Conservation (phyloP, 2,329 filamentous ascomycete genomes). For the Colletotrichum sp. region DNA sequence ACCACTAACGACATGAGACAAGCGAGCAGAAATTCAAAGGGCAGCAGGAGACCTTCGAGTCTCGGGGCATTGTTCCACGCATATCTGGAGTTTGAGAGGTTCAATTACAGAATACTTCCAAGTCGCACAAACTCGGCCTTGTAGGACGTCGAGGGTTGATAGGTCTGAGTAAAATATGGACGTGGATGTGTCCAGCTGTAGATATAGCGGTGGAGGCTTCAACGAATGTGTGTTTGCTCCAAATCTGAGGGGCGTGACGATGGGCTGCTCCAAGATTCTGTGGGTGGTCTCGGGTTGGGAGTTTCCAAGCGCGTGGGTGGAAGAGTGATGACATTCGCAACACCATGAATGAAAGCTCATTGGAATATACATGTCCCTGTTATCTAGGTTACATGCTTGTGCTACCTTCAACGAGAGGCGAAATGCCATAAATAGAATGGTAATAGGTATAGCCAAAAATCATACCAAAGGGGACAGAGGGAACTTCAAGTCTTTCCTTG, state of each 20-base stretch:
- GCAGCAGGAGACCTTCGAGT: not conserved
- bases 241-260: not conserved
- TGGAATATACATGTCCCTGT: accelerated
- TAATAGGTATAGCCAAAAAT: not conserved
- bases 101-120: not conserved
- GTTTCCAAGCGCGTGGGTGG: not conserved
- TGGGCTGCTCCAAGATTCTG: not conserved
- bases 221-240: not conserved
- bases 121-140: not conserved
- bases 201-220: not conserved
- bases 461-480: not conserved
- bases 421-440: accelerated
- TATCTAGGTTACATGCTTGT: not conserved
- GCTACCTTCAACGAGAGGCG: not conserved
- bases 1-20: not conserved
- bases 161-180: not conserved
- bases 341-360: not conserved
- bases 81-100: not conserved
- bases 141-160: not conserved
- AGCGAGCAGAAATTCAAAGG: not conserved
- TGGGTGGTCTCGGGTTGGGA: not conserved
- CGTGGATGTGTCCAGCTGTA: not conserved
- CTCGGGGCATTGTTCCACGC: not conserved
- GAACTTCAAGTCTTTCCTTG: accelerated
- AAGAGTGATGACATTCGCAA: not conserved